Percentiles rank a stretch among this genome's conserved stretches.
These are phyloP conservation scores for Cyphellophora europaea DNA, from an alignment of 2,329 filamentous ascomycete species.

Conservation along the genomic window DNA sequence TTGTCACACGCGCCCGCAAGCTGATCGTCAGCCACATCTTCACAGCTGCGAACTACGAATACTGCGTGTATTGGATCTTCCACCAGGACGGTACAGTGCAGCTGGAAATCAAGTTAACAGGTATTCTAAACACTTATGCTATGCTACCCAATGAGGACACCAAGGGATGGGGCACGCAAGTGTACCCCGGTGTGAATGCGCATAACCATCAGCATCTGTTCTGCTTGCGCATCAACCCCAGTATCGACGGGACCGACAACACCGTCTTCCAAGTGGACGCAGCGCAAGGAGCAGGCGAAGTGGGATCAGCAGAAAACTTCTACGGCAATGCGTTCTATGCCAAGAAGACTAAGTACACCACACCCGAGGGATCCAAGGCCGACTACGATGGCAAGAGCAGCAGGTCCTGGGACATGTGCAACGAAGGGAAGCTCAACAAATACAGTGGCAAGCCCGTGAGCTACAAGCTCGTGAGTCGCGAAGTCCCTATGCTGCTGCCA, in stretches of 20 bases:
- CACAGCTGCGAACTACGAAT: slow-evolving; percentile 94
- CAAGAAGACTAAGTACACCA: slow-evolving; percentile 70
- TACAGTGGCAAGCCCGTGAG: slow-evolving; percentile 75
- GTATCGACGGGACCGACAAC: slow-evolving; percentile 77
- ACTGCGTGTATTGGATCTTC: slow-evolving; percentile 80
- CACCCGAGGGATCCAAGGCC: slow-evolving; percentile 57
- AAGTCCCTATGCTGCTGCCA: slow-evolving; percentile 68
- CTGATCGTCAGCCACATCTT: slow-evolving; percentile 86
- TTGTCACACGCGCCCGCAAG: slow-evolving; percentile 78
- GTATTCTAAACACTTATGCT: slow-evolving; percentile 84
- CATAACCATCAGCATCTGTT: slow-evolving; percentile 96
- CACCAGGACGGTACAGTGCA: slow-evolving; percentile 89
- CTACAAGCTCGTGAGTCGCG: slow-evolving; percentile 84
- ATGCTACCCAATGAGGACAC: slow-evolving; percentile 74
- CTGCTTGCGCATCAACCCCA: slow-evolving; percentile 78
- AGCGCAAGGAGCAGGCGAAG: slow-evolving; percentile 57
- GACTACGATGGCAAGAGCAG: slow-evolving; percentile 74
- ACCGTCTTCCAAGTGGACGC: slow-evolving; percentile 79
- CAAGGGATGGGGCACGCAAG: slow-evolving; percentile 81
- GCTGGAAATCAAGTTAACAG: slow-evolving; percentile 83
- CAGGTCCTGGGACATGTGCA: slow-evolving; percentile 84
- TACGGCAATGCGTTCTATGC: slow-evolving; percentile 89
- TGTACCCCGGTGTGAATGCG: slow-evolving; percentile 83
- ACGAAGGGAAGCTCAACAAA: slow-evolving; percentile 73
- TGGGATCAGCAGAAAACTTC: slow-evolving; percentile 72